Evolutionary conservation across 1,284 basidiomycete species (phyloP).

Genomic region (Sporisorium reilianum): DNA sequence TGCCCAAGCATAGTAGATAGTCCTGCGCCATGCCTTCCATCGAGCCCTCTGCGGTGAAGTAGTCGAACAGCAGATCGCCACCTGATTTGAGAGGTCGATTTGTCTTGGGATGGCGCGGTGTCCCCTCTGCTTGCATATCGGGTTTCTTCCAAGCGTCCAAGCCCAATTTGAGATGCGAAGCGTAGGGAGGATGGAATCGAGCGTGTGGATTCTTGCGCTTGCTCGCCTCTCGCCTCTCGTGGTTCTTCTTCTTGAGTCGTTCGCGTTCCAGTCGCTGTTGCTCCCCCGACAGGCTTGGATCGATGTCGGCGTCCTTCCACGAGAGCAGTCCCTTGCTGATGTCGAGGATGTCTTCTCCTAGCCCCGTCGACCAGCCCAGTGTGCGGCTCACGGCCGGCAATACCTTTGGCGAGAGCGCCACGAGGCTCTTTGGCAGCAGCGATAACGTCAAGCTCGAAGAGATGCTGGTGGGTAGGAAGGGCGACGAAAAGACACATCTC

Average conservation of each 20-base stretch:
- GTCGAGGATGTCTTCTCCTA: constrained; percentile 18
- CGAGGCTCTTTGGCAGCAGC: constrained; percentile 19
- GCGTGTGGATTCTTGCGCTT: constrained; percentile 18
- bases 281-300: constrained; percentile 10
- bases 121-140: background rate
- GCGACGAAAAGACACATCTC: constrained; percentile 23
- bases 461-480: constrained; percentile 17
- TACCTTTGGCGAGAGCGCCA: constrained; percentile 19
- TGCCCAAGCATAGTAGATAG: constrained; percentile 32
- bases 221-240: constrained; percentile 14
- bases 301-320: constrained; percentile 14
- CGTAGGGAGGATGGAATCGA: constrained; percentile 34
- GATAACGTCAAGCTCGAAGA: constrained; percentile 21
- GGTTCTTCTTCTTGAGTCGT: constrained; percentile 25
- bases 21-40: constrained; percentile 23
- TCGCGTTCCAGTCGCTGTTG: constrained; percentile 10
- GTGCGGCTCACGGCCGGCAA: constrained; percentile 12
- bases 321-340: constrained; percentile 23
- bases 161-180: constrained; percentile 20
- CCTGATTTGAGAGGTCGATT: constrained; percentile 20
- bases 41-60: constrained; percentile 28
- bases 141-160: constrained; percentile 27
- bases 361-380: constrained; percentile 17
- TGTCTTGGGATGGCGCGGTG: constrained; percentile 25
- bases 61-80: constrained; percentile 25